Base-by-base conservation (phyloP, 179 eudicot genomes). In the Amaranthus tricolor region DNA sequence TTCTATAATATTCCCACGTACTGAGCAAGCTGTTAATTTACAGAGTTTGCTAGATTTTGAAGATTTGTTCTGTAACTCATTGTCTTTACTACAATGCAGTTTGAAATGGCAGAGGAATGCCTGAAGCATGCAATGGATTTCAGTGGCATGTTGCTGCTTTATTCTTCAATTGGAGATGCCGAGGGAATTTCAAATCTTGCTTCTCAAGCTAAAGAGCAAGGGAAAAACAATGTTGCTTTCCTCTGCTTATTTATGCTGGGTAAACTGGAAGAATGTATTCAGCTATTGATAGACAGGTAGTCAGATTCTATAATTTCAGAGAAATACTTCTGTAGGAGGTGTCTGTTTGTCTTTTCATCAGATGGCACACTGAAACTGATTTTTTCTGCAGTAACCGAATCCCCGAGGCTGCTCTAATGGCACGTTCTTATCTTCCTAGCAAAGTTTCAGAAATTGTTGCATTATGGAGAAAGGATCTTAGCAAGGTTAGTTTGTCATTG, bases 351-450 rank as follows among this genome's bases (percentile, higher is more conserved):
- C 50, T 8, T n/a, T 53, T n/a, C 17, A 61, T 75, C 47, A 57
- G 68, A 75, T 80, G 76, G 16, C 63, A 50, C 43, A 77, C 75
- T 77, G 73, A 80, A 79, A 6, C 63, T 65, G 53, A 54, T 70
- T 70, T 62, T 80, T 16, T 60, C 67, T 80, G 82, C 95, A 95
- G 97, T 89, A 92, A 93, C 79, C 92, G 99, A 80, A 95, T 95
- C 79, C 97, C 97, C n/a, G 99, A 95, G 80, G 99, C 99, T 86
- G 97, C 97, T 87, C 79, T 95, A 80, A 93, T 95, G 97, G 99
- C 97, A 49, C 86, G 97, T 68, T 95, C 99, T 76, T 95, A 93
- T 80, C 95, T 95, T 72, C 99, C 99, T 63, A 90, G 99, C 85
- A 93, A 93, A 84, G 97, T 95, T 76, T 84, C 99, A 45, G 97